Evolutionary conservation across 306 rosid species (phyloP).

Genomic region (Argentina anserina): DNA sequence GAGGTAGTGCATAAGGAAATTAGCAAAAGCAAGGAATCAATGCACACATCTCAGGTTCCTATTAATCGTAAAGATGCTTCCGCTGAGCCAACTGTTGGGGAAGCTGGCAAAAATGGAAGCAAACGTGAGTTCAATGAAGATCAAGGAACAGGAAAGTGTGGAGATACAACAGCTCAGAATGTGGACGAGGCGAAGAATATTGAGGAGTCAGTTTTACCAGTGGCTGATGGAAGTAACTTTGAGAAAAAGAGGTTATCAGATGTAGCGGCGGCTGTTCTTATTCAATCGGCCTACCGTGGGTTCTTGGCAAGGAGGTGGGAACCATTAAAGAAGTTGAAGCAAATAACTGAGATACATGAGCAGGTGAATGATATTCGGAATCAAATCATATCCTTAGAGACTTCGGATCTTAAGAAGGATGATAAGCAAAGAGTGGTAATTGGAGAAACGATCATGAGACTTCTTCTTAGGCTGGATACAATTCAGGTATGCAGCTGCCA

Average conservation of each 20-base stretch:
- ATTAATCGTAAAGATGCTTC: background rate
- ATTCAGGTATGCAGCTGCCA: slow-evolving; percentile 55
- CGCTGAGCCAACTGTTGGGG: background rate
- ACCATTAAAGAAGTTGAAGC: slow-evolving; percentile 63
- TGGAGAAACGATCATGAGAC: slow-evolving; percentile 79
- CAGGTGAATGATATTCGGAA: slow-evolving; percentile 38
- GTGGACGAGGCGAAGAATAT: background rate
- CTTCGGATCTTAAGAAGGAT: slow-evolving; percentile 30
- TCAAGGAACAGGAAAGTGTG: slow-evolving; percentile 2
- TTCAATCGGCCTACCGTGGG: slow-evolving; percentile 73
- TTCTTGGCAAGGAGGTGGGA: slow-evolving; percentile 63
- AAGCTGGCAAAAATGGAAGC: background rate
- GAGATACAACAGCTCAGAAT: slow-evolving; percentile 9
- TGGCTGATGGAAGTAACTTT: background rate
- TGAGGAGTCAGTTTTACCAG: background rate
- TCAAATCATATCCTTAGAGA: slow-evolving; percentile 38
- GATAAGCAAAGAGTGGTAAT: slow-evolving; percentile 42
- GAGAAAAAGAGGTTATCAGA: slow-evolving; percentile 33
- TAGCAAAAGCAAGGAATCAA: slow-evolving; percentile 16
- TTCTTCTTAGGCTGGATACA: slow-evolving; percentile 63
- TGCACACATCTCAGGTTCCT: background rate
- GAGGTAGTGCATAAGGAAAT: slow-evolving; percentile 21
- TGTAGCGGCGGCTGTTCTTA: slow-evolving; percentile 54
- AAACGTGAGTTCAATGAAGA: background rate
- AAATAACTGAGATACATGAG: slow-evolving; percentile 47